Conservation (phyloP, 2,329 filamentous ascomycete species). For the Penicillium frequentans region DNA sequence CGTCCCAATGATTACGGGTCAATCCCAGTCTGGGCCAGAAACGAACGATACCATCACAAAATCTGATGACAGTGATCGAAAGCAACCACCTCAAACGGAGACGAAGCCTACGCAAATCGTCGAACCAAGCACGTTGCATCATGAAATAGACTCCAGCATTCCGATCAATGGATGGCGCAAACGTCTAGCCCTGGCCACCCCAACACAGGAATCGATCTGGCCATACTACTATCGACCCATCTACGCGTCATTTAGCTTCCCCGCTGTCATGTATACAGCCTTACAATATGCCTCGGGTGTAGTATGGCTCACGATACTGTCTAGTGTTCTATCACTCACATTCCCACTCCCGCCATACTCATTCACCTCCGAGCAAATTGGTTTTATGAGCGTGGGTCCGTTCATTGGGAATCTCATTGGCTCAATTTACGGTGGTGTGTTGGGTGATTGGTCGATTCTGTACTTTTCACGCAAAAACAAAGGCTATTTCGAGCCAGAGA, state of each 20-base stretch:
- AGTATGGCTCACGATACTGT: slow-evolving; percentile 35
- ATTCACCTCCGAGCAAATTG: slow-evolving; percentile 33
- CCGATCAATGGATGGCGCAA: slow-evolving; percentile 27
- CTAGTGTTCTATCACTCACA: slow-evolving; percentile 34
- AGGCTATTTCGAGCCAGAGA: slow-evolving; percentile 52
- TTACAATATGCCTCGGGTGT: slow-evolving; percentile 43
- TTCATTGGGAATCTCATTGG: slow-evolving; percentile 45
- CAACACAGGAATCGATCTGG: slow-evolving; percentile 28
- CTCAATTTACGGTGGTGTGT: slow-evolving; percentile 39
- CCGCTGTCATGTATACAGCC: slow-evolving; percentile 42
- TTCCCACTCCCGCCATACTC: slow-evolving; percentile 37
- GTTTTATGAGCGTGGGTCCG: slow-evolving; percentile 34
- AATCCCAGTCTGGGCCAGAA: neutral
- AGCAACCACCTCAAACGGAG: slow-evolving; percentile 6
- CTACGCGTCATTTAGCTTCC: slow-evolving; percentile 33
- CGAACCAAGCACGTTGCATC: slow-evolving; percentile 9
- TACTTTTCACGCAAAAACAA: slow-evolving; percentile 45
- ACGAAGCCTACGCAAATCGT: slow-evolving; percentile 6
- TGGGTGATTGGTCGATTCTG: slow-evolving; percentile 43
- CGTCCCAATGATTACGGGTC: slow-evolving; percentile 13
- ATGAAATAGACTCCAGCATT: slow-evolving; percentile 28
- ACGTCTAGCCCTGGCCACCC: slow-evolving; percentile 26
- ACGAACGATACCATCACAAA: neutral
- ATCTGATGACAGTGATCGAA: neutral
- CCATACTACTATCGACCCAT: slow-evolving; percentile 34